Conservation (phyloP, 768 basidiomycete species). For the Leccinum incarnatum region DNA sequence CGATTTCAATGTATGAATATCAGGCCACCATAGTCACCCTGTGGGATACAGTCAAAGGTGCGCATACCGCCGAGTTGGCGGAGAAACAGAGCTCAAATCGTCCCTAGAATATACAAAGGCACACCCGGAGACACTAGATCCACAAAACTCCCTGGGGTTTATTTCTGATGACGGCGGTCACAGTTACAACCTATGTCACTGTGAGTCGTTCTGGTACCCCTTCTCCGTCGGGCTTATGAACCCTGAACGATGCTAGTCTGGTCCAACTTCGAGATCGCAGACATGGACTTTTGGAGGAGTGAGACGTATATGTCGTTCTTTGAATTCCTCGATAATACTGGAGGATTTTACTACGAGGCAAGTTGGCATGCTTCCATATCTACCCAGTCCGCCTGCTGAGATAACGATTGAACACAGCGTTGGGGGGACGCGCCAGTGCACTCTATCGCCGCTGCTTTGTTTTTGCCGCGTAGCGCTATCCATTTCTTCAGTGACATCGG, state of each 20-base stretch:
- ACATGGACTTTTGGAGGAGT: slow-evolving; percentile 80
- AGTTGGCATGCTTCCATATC: neutral
- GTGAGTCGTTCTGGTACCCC: slow-evolving; percentile 32
- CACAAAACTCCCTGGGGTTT: slow-evolving; percentile 57
- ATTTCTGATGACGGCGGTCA: slow-evolving; percentile 63
- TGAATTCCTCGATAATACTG: slow-evolving; percentile 71
- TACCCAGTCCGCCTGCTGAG: neutral
- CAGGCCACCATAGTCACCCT: slow-evolving; percentile 60
- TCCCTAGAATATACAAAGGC: slow-evolving; percentile 24
- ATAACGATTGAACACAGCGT: slow-evolving; percentile 42
- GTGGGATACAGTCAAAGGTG: slow-evolving; percentile 60
- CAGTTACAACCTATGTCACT: slow-evolving; percentile 65
- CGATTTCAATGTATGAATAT: slow-evolving; percentile 61
- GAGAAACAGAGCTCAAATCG: slow-evolving; percentile 26
- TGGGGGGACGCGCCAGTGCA: slow-evolving; percentile 96
- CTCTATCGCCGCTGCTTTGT: slow-evolving; percentile 87
- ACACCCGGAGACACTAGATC: slow-evolving; percentile 51
- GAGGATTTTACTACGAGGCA: slow-evolving; percentile 90
- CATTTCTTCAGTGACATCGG: slow-evolving; percentile 95
- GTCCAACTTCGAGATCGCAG: slow-evolving; percentile 93
- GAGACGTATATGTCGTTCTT: slow-evolving; percentile 85
- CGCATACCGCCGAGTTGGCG: slow-evolving; percentile 25
- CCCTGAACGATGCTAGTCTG: slow-evolving; percentile 53
- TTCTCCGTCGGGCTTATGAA: neutral
- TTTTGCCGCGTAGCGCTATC: slow-evolving; percentile 83